Evolutionary conservation across 768 basidiomycete species (phyloP), one percentile per base, ranked within the genome.

Genomic region (Boletus vermiculosoides): DNA sequence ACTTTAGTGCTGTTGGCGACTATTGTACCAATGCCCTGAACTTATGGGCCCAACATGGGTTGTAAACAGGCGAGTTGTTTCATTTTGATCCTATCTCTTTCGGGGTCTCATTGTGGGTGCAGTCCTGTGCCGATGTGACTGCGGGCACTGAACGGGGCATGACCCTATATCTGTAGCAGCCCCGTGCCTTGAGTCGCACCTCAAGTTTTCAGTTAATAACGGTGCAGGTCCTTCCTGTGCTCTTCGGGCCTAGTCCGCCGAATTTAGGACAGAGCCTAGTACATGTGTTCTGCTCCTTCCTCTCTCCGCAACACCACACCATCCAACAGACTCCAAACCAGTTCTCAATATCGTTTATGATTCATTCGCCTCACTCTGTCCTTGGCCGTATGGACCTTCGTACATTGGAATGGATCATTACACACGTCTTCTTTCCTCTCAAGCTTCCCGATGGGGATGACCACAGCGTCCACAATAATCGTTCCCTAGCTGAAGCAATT

Each of bases 371-470:
- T 20, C 23, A 6, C 44, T 40, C 55, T 46, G 36, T 53, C 40
- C 45, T 59, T 4, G 55, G 47, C 22, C 18, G 10, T 42, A 30
- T 12, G 34, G 60, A 55, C 20, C 6, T 31, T 13, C 7, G 11
- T 48, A 37, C 56, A 8, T 28, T 57, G 34, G 45, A 60, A 47
- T 81, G 78, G 58, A 60, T 73, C 31, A 50, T 78, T 12, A 73
- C 73, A 7, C 80, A 82, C 48, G 66, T 81, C 0, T 78, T 81
- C 58, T 58, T 73, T 9, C 81, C 80, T 4, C 73, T 76, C 1
- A 69, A 68, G 39, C 66, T 80, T 5, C 79, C 80, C 0, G 72
- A 73, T 45, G 55, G 64, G 10, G 67, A 75, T 15, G 78, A 80
- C 54, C 55, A 64, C 18, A 55, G 31, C 5, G 8, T 60, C 49